Conservation (phyloP, 805 yeast genomes). For the Priceomyces melissophilus region DNA sequence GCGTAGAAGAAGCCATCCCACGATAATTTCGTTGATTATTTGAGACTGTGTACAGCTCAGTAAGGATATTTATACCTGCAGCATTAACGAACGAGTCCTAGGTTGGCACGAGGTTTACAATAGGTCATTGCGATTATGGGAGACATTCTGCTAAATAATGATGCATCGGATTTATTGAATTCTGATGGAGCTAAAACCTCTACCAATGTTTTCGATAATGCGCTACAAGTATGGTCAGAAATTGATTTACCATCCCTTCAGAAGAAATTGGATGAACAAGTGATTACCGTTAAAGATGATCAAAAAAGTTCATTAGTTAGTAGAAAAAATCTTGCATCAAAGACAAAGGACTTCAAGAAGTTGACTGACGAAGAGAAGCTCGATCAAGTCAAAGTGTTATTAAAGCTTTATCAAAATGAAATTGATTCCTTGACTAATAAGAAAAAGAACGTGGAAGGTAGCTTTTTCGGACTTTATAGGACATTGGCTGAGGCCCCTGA, state of each 20-base stretch:
- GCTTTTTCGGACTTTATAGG: slow-evolving; percentile 72
- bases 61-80: no score
- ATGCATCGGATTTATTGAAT: background rate
- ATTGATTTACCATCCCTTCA: slow-evolving; percentile 72
- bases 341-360: slow-evolving; percentile 84
- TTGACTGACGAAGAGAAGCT: slow-evolving; percentile 66
- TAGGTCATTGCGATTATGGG: no score
- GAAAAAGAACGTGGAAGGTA: slow-evolving; percentile 68
- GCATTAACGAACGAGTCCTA: no score
- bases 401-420: slow-evolving; percentile 80
- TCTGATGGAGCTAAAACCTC: background rate
- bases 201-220: slow-evolving; percentile 44
- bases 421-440: slow-evolving; percentile 79
- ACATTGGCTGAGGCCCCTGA: slow-evolving; percentile 88
- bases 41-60: background rate
- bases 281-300: slow-evolving; percentile 63
- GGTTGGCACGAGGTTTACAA: no score
- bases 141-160: no score
- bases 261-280: slow-evolving; percentile 68
- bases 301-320: slow-evolving; percentile 66
- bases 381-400: slow-evolving; percentile 58
- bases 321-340: slow-evolving; percentile 73
- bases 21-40: background rate
- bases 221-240: slow-evolving; percentile 71
- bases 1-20: background rate